phyloP scores from a whole-genome alignment of 371 early-diverging fungal species.

The Globomyces sp. region DNA sequence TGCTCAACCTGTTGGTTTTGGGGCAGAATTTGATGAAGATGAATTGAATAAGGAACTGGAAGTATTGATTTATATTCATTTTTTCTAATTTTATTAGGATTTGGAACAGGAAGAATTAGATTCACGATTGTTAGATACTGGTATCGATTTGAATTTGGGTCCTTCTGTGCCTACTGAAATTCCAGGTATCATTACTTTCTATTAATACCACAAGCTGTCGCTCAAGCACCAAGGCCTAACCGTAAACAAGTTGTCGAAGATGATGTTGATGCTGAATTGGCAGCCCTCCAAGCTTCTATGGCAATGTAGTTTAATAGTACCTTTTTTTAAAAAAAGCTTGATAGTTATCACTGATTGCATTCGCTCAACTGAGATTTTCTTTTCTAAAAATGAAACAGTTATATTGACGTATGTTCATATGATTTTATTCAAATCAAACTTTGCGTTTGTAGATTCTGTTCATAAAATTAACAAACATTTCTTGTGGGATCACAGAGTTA shows the following conservation, averaged over 20 bases:
- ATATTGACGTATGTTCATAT: background rate
- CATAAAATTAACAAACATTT: slow-evolving; percentile 87
- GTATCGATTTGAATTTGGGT: slow-evolving; percentile 47
- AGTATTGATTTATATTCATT: too few relatives aligned
- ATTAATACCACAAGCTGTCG: slow-evolving; percentile 30
- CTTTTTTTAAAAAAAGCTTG: too few relatives aligned
- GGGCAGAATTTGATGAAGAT: slow-evolving; percentile 91
- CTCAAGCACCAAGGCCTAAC: slow-evolving; percentile 46
- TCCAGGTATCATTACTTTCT: slow-evolving; percentile 54
- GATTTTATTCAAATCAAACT: background rate
- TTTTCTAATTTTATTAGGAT: slow-evolving; percentile 28
- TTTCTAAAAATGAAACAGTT: background rate
- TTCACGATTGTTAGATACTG: slow-evolving; percentile 75
- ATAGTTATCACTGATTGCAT: too few relatives aligned
- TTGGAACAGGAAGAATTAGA: slow-evolving; percentile 94
- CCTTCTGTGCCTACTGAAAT: slow-evolving; percentile 51
- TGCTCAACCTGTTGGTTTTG: slow-evolving; percentile 81
- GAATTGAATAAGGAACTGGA: slow-evolving; percentile 92
- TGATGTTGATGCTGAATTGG: slow-evolving; percentile 87
- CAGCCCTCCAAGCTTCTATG: slow-evolving; percentile 76
- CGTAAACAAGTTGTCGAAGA: slow-evolving; percentile 53
- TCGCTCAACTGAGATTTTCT: background rate
- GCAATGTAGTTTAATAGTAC: slow-evolving; percentile 41
- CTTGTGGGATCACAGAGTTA: slow-evolving; percentile 67
- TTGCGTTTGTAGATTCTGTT: slow-evolving; percentile 49